phyloP scores from a whole-genome alignment of 2,329 filamentous ascomycete genomes.

The Colletotrichum sp. region DNA sequence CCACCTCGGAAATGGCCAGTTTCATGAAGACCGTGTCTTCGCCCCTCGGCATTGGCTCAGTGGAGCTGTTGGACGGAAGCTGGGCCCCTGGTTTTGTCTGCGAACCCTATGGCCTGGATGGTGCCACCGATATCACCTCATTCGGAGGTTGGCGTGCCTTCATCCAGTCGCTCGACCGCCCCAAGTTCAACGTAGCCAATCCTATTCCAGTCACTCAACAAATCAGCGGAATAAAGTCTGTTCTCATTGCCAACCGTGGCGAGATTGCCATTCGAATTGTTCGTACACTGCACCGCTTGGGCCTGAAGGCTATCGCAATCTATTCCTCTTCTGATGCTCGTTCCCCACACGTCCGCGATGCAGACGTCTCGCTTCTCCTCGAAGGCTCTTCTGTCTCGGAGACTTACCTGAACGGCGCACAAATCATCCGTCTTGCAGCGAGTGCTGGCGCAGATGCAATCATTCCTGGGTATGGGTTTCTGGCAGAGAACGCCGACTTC shows the following conservation, averaged over 20 bases:
- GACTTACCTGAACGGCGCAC: constrained; percentile 71
- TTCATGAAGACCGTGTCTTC: constrained; percentile 35
- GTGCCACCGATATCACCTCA: constrained; percentile 33
- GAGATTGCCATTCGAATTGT: constrained; percentile 77
- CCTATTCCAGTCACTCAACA: not conserved
- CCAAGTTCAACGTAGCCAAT: not conserved
- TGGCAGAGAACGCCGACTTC: constrained; percentile 68
- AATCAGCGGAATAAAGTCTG: constrained; percentile 23
- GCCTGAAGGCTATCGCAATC: constrained; percentile 71
- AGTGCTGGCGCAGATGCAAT: constrained; percentile 57
- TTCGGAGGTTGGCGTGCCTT: constrained; percentile 36
- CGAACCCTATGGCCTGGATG: constrained; percentile 34
- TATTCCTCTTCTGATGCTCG: constrained; percentile 67
- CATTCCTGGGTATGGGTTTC: constrained; percentile 71
- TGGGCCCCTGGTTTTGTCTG: constrained; percentile 42
- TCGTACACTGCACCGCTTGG: constrained; percentile 67
- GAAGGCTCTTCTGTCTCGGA: constrained; percentile 46
- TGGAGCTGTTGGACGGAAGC: constrained; percentile 35
- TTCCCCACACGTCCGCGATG: constrained; percentile 72
- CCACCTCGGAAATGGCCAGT: constrained; percentile 28
- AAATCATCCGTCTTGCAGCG: constrained; percentile 59
- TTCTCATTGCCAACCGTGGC: constrained; percentile 76
- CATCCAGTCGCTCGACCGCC: not conserved
- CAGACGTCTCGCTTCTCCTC: constrained; percentile 69
- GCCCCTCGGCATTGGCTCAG: constrained; percentile 37